Evolutionary conservation across 75 land plant species (phyloP), one percentile per base, ranked within the genome.

Genomic region (Cupressus sempervirens): DNA sequence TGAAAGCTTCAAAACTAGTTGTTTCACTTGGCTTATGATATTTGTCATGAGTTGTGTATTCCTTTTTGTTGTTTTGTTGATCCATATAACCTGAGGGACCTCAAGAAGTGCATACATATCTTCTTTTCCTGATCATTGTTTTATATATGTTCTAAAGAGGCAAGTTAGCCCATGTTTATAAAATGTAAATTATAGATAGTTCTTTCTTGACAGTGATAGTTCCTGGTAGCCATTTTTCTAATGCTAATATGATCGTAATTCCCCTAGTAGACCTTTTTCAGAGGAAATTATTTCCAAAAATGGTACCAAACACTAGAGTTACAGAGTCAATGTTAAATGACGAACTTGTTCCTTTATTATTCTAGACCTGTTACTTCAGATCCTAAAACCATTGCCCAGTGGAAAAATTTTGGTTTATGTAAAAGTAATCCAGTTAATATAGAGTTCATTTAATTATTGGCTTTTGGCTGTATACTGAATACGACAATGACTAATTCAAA

Each of bases 11-110:
- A 94, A 92, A 65, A 97, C 99, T 9, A 85, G 95, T 40, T 97
- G 98, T 83, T 88, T 91, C 89, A 93, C 98, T 35, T 97, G 99
- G 99, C 93, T 97, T 68, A 16, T 93, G 54, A 91, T 97, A 16
- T 93, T 97, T 88, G 70, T 88, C 38, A 96, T 97, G 94, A 89
- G 88, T 35, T 93, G 91, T 45, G 86, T 95, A 29, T 97, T 97
- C 81, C 36, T 95, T 84, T 92, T 97, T 86, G 95, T 95, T 82
- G 97, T 97, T 68, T 89, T 94, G 32, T 88, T 97, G 18, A 97
- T 97, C 80, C 94, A 98, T 23, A 90, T 95, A 7, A 97, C 99
- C 13, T 96, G 70, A 91, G 74, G 74, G 12, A 23, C 15, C 74
- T 32, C 15, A 62, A 62, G 35, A 72, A 72, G 3, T 32, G 35